These are phyloP conservation scores for Mercurialis annua DNA, from an alignment of 345 rosid species.

Conservation along the genomic window DNA sequence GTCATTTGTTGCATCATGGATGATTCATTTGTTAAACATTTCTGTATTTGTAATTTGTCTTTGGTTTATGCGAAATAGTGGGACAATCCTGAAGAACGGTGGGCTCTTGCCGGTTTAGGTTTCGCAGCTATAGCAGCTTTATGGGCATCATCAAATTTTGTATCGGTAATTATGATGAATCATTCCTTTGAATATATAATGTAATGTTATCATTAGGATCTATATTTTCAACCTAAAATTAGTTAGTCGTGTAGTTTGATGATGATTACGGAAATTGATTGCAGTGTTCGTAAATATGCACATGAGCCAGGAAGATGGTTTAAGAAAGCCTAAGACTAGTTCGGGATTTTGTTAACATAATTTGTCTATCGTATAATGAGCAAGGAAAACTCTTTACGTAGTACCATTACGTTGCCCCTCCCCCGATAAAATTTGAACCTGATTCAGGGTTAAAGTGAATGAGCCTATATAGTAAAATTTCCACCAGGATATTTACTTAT, in stretches of 20 bases:
- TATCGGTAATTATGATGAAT: slow-evolving; percentile 42
- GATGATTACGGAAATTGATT: background rate
- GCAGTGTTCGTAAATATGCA: background rate
- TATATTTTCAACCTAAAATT: background rate
- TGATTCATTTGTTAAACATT: background rate
- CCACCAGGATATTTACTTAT: too few relatives aligned
- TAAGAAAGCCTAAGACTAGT: too few relatives aligned
- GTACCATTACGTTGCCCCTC: background rate
- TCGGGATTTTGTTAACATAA: too few relatives aligned
- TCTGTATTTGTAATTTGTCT: background rate
- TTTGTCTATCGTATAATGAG: background rate
- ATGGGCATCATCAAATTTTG: slow-evolving; percentile 72
- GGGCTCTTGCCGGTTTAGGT: slow-evolving; percentile 70
- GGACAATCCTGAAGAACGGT: slow-evolving; percentile 73
- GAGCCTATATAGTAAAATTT: background rate
- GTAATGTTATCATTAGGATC: background rate
- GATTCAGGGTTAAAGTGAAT: slow-evolving; percentile 1
- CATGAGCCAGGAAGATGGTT: background rate
- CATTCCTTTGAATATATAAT: slow-evolving; percentile 10
- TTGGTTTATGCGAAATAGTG: slow-evolving; percentile 46
- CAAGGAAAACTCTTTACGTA: background rate
- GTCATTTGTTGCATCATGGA: background rate
- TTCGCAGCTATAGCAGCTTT: slow-evolving; percentile 64
- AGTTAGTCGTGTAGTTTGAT: background rate
- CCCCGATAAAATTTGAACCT: slow-evolving; percentile 1